Evolutionary conservation across 768 basidiomycete species (phyloP), one percentile per base, ranked within the genome.

Genomic region (Kwoniella botswanensis): DNA sequence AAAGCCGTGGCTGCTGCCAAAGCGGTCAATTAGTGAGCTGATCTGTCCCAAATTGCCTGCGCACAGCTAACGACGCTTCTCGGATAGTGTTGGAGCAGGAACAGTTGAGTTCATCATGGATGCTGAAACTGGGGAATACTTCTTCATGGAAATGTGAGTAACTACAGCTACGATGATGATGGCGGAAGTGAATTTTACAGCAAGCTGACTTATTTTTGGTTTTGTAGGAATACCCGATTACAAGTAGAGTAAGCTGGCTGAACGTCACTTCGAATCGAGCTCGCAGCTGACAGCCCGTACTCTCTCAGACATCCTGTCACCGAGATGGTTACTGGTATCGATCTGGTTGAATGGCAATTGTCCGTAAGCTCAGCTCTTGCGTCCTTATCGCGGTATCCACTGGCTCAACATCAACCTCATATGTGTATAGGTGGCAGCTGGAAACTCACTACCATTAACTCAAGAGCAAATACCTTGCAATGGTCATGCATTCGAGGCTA

Each of bases 311-410:
- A 95, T 81, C 93, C 93, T 15, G 92, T 96, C 35, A 94, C 94
- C 0, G 94, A 95, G 84, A 95, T 95, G 91, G 89, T 97, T 62
- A 97, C 94, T 0, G 93, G 93, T 1, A 86, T 94, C 26, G 94
- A 98, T 78, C 89, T 98, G 4, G 94, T 98, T 9, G 91, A 96
- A 84, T 96, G 94, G 94, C 94, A 98, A 79, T 86, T 97, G 22
- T 91, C 93, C 86, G 92, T 90, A 78, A 58, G 50, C 52, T 17
- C 9, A n/a, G 46, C 58, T 24, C 13, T 1, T 18, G 3, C 18
- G 1, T 4, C 24, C 44, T 17, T 12, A 11, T 4, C 44, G 13
- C 6, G 12, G 0, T 1, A 55, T 24, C 11, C n/a, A 43, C 59
- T 35, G 22, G 41, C 35, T 4, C 3, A 35, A 6, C 7, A 61